Evolutionary conservation across 176 grass and related monocot species (phyloP), one percentile per base, ranked within the genome.

Genomic region (Triticum timopheevii): DNA sequence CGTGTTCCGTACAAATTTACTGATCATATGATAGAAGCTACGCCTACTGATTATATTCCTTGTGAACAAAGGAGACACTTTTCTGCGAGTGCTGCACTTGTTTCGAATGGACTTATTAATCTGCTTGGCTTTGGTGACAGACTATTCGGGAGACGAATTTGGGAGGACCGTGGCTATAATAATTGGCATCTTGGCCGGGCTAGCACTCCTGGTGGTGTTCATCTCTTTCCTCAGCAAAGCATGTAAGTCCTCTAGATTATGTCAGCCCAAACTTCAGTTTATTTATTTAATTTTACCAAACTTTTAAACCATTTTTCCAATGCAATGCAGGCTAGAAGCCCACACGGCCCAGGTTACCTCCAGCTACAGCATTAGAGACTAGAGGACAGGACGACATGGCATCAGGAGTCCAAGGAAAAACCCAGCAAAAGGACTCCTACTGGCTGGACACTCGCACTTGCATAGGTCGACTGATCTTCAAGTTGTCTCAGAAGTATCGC

Each of bases 81-180:
- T 54, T 20, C 1, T 62, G 63, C 11, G 58, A 82, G 73, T 81
- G 81, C 28, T 61, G n/a, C 12, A 24, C 75, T 77, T 42, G 19
- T 56, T 56, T 56, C 1, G 0, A 4, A 4, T 7, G 52, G 17
- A 20, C 52, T 47, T 45, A 3, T 56, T 56, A 56, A 67, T 58
- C 69, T 86, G 50, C 42, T 36, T 13, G 65, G 16, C 54, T 85
- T 85, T 63, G 40, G 52, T 20, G 61, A 45, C 69, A 96, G 96
- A 86, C 22, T 59, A 92, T 63, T 74, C 85, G 7, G 90, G 61
- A 8, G 96, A 90, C 73, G 93, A 93, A n/a, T 81, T 94, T 73
- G 92, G 96, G 47, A 88, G 82, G 81, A 98, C 92, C 0, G 80
- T 94, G 40, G 97, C 97, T 8, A 96, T 96, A 86, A 94, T 95